These are phyloP conservation scores for Candida ortonii DNA, from an alignment of 805 yeast species.

Conservation along the genomic window DNA sequence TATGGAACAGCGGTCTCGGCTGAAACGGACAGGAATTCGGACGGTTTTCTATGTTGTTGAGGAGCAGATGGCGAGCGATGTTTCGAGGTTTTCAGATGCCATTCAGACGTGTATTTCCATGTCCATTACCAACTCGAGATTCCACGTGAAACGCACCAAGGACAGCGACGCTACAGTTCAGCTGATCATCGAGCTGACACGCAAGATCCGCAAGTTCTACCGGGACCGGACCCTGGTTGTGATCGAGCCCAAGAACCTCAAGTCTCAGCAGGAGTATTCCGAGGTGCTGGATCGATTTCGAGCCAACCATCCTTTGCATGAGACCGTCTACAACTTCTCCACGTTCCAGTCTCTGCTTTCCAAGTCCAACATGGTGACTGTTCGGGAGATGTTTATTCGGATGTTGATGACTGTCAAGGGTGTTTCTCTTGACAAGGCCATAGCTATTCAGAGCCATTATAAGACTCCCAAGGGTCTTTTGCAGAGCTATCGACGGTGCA, in stretches of 20 bases:
- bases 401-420: constrained; percentile 83
- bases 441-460: constrained; percentile 64
- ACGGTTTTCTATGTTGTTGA: constrained; percentile 79
- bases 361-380: constrained; percentile 67
- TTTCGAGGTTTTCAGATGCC: constrained; percentile 54
- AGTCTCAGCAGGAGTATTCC: constrained; percentile 50
- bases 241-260: constrained; percentile 48
- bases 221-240: constrained; percentile 41
- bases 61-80: constrained; percentile 52
- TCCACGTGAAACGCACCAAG: constrained; percentile 64
- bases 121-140: constrained; percentile 62
- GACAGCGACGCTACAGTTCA: constrained; percentile 72
- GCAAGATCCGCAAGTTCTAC: constrained; percentile 41
- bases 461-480: constrained; percentile 68
- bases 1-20: constrained; percentile 78
- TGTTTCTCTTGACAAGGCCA: constrained; percentile 80
- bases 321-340: constrained; percentile 46
- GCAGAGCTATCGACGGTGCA: constrained; percentile 38
- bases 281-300: constrained; percentile 42
- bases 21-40: constrained; percentile 63
- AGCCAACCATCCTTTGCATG: constrained; percentile 19
- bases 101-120: constrained; percentile 74
- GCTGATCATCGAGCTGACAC: constrained; percentile 51
- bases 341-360: constrained; percentile 66
- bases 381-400: constrained; percentile 69